Evolutionary conservation across 2,329 filamentous ascomycete species (phyloP).

Genomic region (Verticillium nonalfalfae): DNA sequence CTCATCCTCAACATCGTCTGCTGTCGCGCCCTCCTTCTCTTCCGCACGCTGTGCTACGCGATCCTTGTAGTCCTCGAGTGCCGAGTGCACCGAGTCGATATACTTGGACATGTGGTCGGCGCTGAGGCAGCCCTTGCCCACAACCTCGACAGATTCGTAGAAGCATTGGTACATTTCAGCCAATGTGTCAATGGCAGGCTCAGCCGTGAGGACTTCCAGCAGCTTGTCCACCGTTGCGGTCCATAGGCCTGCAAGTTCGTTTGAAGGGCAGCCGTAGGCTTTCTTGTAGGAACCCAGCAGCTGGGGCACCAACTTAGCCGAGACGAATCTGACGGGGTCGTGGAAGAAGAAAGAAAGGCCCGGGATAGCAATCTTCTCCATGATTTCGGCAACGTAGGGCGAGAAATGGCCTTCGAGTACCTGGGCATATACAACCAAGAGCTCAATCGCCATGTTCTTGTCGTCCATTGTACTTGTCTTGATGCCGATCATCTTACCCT

Average conservation of each 20-base stretch:
- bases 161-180: constrained; percentile 99
- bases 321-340: constrained; percentile 90
- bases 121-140: constrained; percentile 77
- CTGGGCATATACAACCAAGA: constrained; percentile 94
- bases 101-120: constrained; percentile 77
- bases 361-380: constrained; percentile 93
- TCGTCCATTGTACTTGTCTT: constrained; percentile 95
- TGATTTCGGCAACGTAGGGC: constrained; percentile 84
- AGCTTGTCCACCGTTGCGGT: constrained; percentile 79
- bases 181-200: constrained; percentile 91
- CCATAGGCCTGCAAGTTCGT: constrained; percentile 79
- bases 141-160: constrained; percentile 94
- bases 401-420: constrained; percentile 91
- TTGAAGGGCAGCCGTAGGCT: constrained; percentile 74
- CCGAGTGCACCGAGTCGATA: constrained; percentile 77
- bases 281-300: constrained; percentile 93
- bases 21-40: constrained; percentile 65
- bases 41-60: constrained; percentile 80
- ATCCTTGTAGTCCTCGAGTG: constrained; percentile 87
- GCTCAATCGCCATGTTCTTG: constrained; percentile 99
- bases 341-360: constrained; percentile 99
- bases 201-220: constrained; percentile 85
- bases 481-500: constrained; percentile 97
- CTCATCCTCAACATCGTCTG: constrained; percentile 85
- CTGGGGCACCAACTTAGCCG: constrained; percentile 89